Base-by-base conservation (phyloP, 2,329 filamentous ascomycete genomes). In the Fusarium buxicola region DNA sequence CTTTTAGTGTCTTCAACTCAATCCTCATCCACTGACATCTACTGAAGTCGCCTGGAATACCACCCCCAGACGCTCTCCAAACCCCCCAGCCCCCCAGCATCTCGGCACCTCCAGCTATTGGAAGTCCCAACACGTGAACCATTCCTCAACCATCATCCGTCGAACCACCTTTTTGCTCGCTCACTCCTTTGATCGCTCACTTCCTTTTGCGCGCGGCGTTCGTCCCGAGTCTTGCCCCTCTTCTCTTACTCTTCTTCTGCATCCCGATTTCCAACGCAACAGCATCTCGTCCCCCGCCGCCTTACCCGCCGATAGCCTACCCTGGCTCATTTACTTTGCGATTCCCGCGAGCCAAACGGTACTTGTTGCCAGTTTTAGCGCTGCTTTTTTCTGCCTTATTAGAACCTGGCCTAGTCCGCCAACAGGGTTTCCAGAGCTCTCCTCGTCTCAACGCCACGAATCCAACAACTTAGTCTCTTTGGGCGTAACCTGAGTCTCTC, bases 101-200 rank as follows among this genome's bases (percentile, higher is more conserved):
- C 61, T 66, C 59, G 68, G 68, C 64, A 69, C 55, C 68, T 69
- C n/a, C n/a, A n/a, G n/a, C n/a, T n/a, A n/a, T n/a, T n/a, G n/a
- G n/a, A 49, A 58, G 53, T 55, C 68, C 66, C 68, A 71, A 70
- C 68, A 71, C 68, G 68, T 71, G 68, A 69, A 69, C 64, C 56
- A 63, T 65, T 47, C 47, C 68, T 70, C 68, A 70, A 70, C 68
- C 65, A 65, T 68, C 59, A 65, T 67, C 66, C 53, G 65, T 66
- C 63, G 59, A 63, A 58, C 65, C 52, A 59, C 40, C 52, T 46
- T 43, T 55, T 43, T 40, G 41, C 45, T 58, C 40, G 45, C 41
- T 66, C 54, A 55, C 53, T 58, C 53, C 46, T 56, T 60, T 36
- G 44, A 41, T 39, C 45, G 52, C 49, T 45, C 52, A 54, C 51